Evolutionary conservation across 306 rosid genomes (phyloP), one percentile per base, ranked within the genome.

Genomic region (Ormosia semicastrata): DNA sequence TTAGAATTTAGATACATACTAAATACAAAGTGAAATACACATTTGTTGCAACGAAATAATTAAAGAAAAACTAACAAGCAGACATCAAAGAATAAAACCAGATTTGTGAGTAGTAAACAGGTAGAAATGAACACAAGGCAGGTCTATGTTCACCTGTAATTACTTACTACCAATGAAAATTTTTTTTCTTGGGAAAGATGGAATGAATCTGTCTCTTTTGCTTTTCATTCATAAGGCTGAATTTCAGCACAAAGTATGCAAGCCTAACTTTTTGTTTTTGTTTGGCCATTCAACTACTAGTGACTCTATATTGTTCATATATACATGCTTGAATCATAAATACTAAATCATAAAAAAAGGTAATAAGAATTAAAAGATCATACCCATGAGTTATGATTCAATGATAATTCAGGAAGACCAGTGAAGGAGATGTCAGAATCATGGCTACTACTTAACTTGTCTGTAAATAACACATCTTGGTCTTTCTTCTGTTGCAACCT

Each of bases 341-440:
- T 7, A 49, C 8, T 44, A 62, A 17, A 50, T 29, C 53, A 15
- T 11, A 34, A 65, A 75, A 75, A 39, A 4, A 59, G 32, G 46
- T 13, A 29, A 77, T 7, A 81, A 41, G 37, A 44, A 73, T 44
- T 57, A 37, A 49, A 5, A 40, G 43, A 65, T 60, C 87, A 33
- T 89, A 93, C 99, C 95, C 88, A 85, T 76, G 89, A 82, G 65
- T 88, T 86, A 41, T 85, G 88, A 66, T 90, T 90, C 40, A 73
- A 71, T 49, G 89, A 88, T 57, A 89, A 80, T 15, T 85, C 65
- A 29, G 90, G 75, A 81, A 80, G 81, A 79, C 83, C 87, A 49
- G 81, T 66, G 77, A 85, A 85, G 81, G 89, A 85, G 72, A 82
- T 87, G 34, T 83, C 92, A 82, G 88, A 87, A 77, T 78, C 87